phyloP scores from a whole-genome alignment of 106 monocot species.

The Acorus calamus region DNA sequence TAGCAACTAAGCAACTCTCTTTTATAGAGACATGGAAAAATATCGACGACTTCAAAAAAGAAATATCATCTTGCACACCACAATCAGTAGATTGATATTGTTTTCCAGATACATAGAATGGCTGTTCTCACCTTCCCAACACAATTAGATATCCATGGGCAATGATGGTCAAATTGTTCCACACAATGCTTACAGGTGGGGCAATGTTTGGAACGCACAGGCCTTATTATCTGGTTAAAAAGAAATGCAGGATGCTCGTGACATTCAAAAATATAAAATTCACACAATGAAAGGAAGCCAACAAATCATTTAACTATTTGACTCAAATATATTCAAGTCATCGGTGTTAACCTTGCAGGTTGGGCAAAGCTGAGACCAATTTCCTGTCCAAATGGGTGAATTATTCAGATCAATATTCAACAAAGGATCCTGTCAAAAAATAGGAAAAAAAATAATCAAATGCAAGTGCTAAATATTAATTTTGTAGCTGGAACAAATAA shows the following conservation, averaged over 20 bases:
- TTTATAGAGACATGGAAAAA: too few relatives aligned
- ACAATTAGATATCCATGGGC: slow-evolving; percentile 95
- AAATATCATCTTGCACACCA: too few relatives aligned
- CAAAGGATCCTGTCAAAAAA: slow-evolving; percentile 50
- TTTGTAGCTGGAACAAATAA: too few relatives aligned
- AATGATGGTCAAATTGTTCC: slow-evolving; percentile 94
- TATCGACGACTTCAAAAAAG: too few relatives aligned
- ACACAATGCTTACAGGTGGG: slow-evolving; percentile 76
- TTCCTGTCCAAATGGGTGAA: slow-evolving; percentile 58
- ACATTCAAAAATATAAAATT: not conserved
- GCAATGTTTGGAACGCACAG: slow-evolving; percentile 94
- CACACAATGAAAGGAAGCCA: too few relatives aligned
- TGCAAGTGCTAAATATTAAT: not conserved
- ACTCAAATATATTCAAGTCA: too few relatives aligned
- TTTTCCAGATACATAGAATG: too few relatives aligned
- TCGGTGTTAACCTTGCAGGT: slow-evolving; percentile 71
- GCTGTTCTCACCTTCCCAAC: slow-evolving; percentile 72
- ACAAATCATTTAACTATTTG: not conserved
- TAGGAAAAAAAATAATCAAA: not conserved
- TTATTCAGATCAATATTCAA: slow-evolving; percentile 49
- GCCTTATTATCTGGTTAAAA: slow-evolving; percentile 59
- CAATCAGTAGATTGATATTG: too few relatives aligned
- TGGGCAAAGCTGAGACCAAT: slow-evolving; percentile 88
- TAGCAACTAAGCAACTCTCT: not conserved
- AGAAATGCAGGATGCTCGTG: not conserved